A percentile compares a stretch with the other conserved stretches of the same genome.
These are phyloP conservation scores for Angophora floribunda DNA, from an alignment of 345 rosid species.

Conservation along the genomic window DNA sequence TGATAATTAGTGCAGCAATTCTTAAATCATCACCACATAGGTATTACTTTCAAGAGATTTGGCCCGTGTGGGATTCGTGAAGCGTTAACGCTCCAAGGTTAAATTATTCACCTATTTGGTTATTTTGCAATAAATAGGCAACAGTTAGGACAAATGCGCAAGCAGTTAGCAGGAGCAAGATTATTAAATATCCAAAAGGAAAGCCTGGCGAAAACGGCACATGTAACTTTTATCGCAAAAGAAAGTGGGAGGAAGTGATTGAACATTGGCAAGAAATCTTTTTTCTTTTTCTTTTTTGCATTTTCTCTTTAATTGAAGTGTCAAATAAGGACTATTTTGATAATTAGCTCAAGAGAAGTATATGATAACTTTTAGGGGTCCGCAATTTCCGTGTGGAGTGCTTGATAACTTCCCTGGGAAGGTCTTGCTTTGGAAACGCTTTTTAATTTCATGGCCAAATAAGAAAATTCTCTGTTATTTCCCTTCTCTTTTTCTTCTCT, in stretches of 20 bases:
- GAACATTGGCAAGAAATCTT: no score
- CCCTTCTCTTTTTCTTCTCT: background rate
- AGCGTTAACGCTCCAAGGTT: background rate
- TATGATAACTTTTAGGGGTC: background rate
- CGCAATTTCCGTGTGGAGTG: background rate
- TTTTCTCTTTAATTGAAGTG: no score
- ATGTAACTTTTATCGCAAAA: no score
- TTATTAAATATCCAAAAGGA: no score
- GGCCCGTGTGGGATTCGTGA: background rate
- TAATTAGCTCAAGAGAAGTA: background rate
- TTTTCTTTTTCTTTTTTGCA: no score
- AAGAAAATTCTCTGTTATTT: background rate
- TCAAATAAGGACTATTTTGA: no score
- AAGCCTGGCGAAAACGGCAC: no score
- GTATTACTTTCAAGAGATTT: background rate
- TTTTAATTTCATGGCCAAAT: background rate
- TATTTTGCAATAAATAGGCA: background rate
- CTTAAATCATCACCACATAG: background rate
- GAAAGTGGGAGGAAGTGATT: no score
- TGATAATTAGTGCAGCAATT: background rate
- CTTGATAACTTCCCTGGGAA: background rate
- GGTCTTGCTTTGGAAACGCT: background rate
- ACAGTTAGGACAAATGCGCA: background rate
- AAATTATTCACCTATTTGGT: background rate
- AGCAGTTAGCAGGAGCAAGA: background rate